Conservation (phyloP, 208 protist genomes). For the Trypanosoma congolense region DNA sequence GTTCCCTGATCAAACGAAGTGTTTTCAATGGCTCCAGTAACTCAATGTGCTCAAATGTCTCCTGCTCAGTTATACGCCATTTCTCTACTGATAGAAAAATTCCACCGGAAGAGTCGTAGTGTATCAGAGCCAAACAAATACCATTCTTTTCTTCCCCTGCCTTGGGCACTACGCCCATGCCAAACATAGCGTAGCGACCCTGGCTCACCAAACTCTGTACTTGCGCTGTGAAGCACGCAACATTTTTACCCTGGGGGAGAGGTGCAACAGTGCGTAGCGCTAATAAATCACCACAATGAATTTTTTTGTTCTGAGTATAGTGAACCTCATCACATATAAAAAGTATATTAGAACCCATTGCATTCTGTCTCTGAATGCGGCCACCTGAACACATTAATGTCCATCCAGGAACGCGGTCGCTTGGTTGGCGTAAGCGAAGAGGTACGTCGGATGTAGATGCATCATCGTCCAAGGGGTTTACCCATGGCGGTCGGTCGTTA, state of each 20-base stretch:
- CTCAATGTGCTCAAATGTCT: conserved; percentile 20
- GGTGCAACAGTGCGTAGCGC: conserved; percentile 21
- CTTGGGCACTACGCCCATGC: conserved; percentile 18
- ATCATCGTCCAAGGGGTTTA: conserved; percentile 11
- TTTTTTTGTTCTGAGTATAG: conserved; percentile 8
- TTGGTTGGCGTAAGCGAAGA: conserved; percentile 17
- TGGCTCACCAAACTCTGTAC: conserved; percentile 21
- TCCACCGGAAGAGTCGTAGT: conserved; percentile 22
- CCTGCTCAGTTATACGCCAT: conserved; percentile 24
- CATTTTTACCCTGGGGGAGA: conserved; percentile 12
- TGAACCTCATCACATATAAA: conserved; percentile 24
- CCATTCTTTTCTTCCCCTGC: conserved; percentile 19
- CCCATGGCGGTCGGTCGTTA: conserved; percentile 4
- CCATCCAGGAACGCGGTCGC: conserved; percentile 26
- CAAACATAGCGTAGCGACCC: conserved; percentile 26
- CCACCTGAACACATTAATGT: conserved; percentile 24
- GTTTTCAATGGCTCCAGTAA: conserved; percentile 21
- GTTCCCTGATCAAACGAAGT: conserved; percentile 20
- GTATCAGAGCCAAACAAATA: conserved; percentile 17
- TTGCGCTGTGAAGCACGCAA: conserved; percentile 19
- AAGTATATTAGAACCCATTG: conserved; percentile 21
- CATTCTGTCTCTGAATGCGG: conserved; percentile 26
- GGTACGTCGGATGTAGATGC: neutral
- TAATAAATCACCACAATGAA: conserved; percentile 25
- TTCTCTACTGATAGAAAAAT: conserved; percentile 26